phyloP scores from a whole-genome alignment of 1,139 yeast species.

The Kodamaea sp. region DNA sequence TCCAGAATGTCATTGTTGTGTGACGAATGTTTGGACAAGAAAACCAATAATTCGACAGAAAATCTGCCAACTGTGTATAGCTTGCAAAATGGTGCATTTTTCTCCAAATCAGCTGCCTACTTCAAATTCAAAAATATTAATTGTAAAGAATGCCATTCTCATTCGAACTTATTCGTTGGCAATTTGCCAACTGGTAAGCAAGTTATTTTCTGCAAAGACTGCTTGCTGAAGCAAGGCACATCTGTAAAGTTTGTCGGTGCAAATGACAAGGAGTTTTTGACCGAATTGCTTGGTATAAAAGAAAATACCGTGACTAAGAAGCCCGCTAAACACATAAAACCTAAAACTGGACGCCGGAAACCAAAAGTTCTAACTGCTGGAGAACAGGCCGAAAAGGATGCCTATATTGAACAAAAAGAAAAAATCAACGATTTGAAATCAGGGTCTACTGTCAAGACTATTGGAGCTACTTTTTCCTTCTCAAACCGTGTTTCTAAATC shows the following conservation, averaged over 20 bases:
- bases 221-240: conserved; percentile 29
- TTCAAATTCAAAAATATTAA: conserved; percentile 47
- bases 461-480: conserved; percentile 22
- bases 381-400: conserved; percentile 38
- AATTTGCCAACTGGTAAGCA: conserved; percentile 17
- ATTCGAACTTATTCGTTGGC: conserved; percentile 36
- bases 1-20: conserved; percentile 54
- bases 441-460: conserved; percentile 42
- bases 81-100: conserved; percentile 52
- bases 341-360: conserved; percentile 22
- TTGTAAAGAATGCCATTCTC: conserved; percentile 44
- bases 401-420: conserved; percentile 34
- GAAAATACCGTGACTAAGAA: conserved; percentile 30
- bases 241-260: conserved; percentile 37
- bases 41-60: conserved; percentile 39
- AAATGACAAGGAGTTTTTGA: conserved; percentile 45
- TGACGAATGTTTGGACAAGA: conserved; percentile 42
- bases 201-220: conserved; percentile 38
- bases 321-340: conserved; percentile 15
- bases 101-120: conserved; percentile 47
- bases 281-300: conserved; percentile 47
- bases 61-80: conserved; percentile 50
- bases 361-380: conserved; percentile 29
- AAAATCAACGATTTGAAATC: conserved; percentile 33
- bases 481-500: conserved; percentile 1